These are phyloP conservation scores for Prunus kanzakura DNA, from an alignment of 306 rosid genomes.

Conservation along the genomic window DNA sequence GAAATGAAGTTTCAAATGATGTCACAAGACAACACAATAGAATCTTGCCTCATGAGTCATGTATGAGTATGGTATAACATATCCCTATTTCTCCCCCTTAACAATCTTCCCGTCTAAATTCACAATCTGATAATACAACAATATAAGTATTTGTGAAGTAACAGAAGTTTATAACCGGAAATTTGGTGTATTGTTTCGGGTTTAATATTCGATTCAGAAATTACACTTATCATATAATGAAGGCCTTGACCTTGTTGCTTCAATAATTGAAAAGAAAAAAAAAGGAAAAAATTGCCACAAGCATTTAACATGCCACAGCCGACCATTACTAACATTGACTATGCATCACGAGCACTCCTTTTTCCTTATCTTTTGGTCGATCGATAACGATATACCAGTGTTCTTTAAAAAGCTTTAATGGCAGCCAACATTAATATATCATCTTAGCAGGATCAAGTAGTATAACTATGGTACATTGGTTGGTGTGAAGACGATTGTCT, in stretches of 20 bases:
- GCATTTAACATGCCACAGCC: not conserved
- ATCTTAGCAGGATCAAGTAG: not conserved
- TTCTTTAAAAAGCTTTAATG: not conserved
- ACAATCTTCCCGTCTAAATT: not conserved
- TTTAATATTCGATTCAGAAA: not conserved
- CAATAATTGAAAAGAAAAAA: constrained; percentile 5
- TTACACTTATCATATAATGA: not conserved
- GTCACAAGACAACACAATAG: not conserved
- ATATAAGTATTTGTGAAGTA: no score
- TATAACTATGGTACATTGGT: constrained; percentile 14
- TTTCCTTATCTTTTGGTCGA: not conserved
- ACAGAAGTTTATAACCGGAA: no score
- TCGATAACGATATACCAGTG: not conserved
- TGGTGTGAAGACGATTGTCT: constrained; percentile 23
- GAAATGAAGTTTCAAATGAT: not conserved
- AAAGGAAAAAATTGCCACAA: not conserved
- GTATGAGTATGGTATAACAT: not conserved
- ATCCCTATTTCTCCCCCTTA: not conserved
- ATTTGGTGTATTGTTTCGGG: not conserved
- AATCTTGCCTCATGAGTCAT: not conserved
- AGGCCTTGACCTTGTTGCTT: constrained; percentile 12
- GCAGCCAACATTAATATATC: not conserved
- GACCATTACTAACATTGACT: not conserved
- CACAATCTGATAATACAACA: not conserved
- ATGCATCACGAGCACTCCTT: not conserved